These are phyloP conservation scores for Kodamaea ohmeri DNA, from an alignment of 1,139 yeast genomes.

Conservation along the genomic window DNA sequence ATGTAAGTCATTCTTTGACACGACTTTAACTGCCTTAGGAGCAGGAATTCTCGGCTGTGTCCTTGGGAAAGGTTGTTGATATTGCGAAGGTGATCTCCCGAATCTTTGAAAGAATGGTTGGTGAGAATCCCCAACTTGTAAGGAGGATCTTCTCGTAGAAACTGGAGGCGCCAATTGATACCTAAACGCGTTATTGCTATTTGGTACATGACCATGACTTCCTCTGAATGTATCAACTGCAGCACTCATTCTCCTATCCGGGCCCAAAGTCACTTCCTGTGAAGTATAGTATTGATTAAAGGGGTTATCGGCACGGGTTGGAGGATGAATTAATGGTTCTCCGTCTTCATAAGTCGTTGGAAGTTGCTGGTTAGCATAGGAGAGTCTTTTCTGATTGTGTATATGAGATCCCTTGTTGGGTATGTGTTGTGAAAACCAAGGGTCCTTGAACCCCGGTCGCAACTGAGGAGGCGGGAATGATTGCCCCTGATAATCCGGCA, in stretches of 20 bases:
- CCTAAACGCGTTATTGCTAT: neutral
- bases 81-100: neutral
- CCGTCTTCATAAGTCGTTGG: conserved; percentile 54
- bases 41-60: conserved; percentile 29
- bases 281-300: conserved; percentile 45
- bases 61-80: conserved; percentile 4
- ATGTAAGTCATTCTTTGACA: conserved; percentile 50
- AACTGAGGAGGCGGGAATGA: conserved; percentile 7
- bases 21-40: conserved; percentile 39
- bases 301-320: conserved; percentile 49
- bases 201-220: neutral
- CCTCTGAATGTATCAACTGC: conserved; percentile 29
- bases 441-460: conserved; percentile 42
- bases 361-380: conserved; percentile 41
- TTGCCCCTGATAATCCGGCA: conserved; percentile 4
- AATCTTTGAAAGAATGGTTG: conserved; percentile 5
- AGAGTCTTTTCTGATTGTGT: conserved; percentile 32
- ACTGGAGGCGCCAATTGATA: conserved; percentile 12
- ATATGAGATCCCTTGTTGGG: conserved; percentile 31
- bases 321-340: conserved; percentile 40
- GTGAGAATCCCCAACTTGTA: conserved; percentile 11
- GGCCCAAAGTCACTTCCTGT: conserved; percentile 34
- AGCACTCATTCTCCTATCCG: conserved; percentile 45
- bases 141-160: conserved; percentile 14
- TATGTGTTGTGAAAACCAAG: conserved; percentile 35